Evolutionary conservation across 2,329 filamentous ascomycete species (phyloP), one percentile per base, ranked within the genome.

Genomic region (Aphanocladium album): DNA sequence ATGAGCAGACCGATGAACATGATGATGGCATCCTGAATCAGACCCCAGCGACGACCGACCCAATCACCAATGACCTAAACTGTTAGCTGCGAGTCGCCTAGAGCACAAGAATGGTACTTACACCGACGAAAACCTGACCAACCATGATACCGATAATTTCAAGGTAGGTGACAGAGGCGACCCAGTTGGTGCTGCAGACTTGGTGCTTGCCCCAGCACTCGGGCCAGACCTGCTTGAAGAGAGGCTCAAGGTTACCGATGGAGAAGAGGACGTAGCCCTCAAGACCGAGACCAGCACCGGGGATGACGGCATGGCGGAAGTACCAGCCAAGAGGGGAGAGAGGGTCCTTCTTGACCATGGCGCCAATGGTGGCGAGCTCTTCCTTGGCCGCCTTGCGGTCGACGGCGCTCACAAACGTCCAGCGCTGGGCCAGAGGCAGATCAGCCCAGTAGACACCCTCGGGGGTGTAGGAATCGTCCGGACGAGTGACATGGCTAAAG

Each of bases 251-350:
- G 75, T 96, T 97, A 62, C 93, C 93, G 67, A 98, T 97, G 64
- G 93, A 97, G 81, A 98, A 98, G 21, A 98, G 84, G 46, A 97
- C 93, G 71, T 97, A 98, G 68, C 91, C 93, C 82, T 98, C 93
- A 30, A 98, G 84, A 72, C 92, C 89, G 56, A 98, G 85, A 72
- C 93, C 93, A 66, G 92, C 92, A 76, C 93, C 93, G 54, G 93
- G 93, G 62, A 98, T 86, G 58, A 97, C 89, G 76, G 93, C 93
- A 72, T 96, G 95, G 70, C 87, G 85, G 72, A 96, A 89, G 74
- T 98, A 98, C 82, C 88, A 95, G 25, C 82, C 79, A n/a, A 98
- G 60, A 0, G 93, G 92, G 60, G 88, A 89, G 17, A 97, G 80
- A 33, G 93, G 92, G 70, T 97, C 91, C 60, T 86, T 81, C 80